A percentile compares a stretch with the other conserved stretches of the same genome.
Evolutionary conservation across 441 rosid genomes (phyloP).

Genomic region (Eruca vesicaria): DNA sequence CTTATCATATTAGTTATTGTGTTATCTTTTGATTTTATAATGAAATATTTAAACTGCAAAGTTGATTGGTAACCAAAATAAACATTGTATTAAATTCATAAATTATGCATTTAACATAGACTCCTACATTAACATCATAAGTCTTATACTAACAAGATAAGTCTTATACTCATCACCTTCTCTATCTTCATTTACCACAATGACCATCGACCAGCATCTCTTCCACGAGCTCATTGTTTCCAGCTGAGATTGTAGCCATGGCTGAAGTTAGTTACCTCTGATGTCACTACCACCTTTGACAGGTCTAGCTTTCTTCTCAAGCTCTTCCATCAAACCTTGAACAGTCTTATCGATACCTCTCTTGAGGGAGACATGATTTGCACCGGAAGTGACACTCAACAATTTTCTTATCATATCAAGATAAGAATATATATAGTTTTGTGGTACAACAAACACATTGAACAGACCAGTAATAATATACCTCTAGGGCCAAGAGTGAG

Average conservation of each 20-base stretch:
- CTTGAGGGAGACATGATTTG: constrained; percentile 88
- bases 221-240: constrained; percentile 90
- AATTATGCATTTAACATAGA: too few species aligned
- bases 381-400: constrained; percentile 88
- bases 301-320: constrained; percentile 82
- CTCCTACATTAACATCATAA: too few species aligned
- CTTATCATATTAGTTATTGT: too few species aligned
- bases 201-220: too few species aligned
- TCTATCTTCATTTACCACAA: too few species aligned
- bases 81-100: too few species aligned
- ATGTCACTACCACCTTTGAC: constrained; percentile 90
- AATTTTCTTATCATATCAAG: constrained; percentile 42
- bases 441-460: not conserved
- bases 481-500: constrained; percentile 99
- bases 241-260: constrained; percentile 89
- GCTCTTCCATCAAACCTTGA: constrained; percentile 66
- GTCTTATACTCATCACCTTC: too few species aligned
- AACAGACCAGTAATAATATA: constrained; percentile 22
- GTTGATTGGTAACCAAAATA: too few species aligned
- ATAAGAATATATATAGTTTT: not conserved
- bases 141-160: too few species aligned
- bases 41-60: too few species aligned
- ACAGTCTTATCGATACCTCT: constrained; percentile 94
- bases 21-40: too few species aligned
- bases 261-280: constrained; percentile 87